These are phyloP conservation scores for Ilyonectria robusta DNA, from an alignment of 2,329 filamentous ascomycete species.

Conservation along the genomic window DNA sequence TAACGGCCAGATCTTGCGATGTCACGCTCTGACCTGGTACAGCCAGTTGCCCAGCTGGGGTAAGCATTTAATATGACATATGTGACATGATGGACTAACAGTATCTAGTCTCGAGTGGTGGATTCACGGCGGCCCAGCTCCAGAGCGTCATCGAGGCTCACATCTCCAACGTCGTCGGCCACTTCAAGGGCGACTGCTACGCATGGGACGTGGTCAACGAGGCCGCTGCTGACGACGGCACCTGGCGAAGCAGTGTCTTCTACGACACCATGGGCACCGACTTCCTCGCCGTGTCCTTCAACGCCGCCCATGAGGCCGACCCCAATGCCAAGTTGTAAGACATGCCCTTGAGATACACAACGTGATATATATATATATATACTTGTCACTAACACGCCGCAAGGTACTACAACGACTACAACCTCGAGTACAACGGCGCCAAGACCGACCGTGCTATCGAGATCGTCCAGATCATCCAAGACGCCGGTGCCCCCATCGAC, in stretches of 20 bases:
- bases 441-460: slow-evolving; percentile 62
- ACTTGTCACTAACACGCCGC: not conserved
- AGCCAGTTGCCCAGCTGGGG: slow-evolving; percentile 51
- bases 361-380: too few species aligned
- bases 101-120: slow-evolving; percentile 40
- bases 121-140: slow-evolving; percentile 72
- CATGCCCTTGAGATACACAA: rapidly evolving
- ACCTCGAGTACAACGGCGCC: slow-evolving; percentile 67
- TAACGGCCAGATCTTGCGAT: slow-evolving; percentile 69
- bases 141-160: slow-evolving; percentile 66
- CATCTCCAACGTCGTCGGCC: slow-evolving; percentile 69
- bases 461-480: slow-evolving; percentile 62
- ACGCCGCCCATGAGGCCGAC: slow-evolving; percentile 67
- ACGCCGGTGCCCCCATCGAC: slow-evolving; percentile 69
- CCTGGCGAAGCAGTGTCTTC: slow-evolving; percentile 67
- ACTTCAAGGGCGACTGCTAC: slow-evolving; percentile 73
- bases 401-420: slow-evolving; percentile 70
- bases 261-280: slow-evolving; percentile 67
- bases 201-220: slow-evolving; percentile 79
- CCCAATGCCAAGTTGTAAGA: slow-evolving; percentile 67
- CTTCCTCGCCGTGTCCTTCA: slow-evolving; percentile 72
- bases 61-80: slow-evolving; percentile 10
- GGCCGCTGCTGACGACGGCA: slow-evolving; percentile 70
- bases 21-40: slow-evolving; percentile 72
- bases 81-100: not conserved